These are phyloP conservation scores for Zhuliangozyma blackwelliae DNA, from an alignment of 1,139 yeast genomes.

Conservation along the genomic window DNA sequence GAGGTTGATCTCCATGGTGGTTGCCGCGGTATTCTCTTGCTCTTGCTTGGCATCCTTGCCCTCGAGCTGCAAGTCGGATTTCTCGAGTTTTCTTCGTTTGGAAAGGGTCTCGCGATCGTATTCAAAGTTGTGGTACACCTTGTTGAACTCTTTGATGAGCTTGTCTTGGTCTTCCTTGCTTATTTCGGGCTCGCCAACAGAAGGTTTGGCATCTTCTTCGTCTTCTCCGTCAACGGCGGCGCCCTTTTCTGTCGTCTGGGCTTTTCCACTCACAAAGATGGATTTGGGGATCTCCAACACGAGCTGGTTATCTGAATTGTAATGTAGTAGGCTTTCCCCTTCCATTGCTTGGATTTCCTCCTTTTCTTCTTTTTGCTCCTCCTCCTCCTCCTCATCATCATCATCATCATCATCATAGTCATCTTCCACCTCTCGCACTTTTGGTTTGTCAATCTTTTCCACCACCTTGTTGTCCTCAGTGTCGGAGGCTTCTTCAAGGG, in stretches of 20 bases:
- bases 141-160: slow-evolving; percentile 42
- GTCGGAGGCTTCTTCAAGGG: slow-evolving; percentile 20
- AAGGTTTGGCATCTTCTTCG: too few relatives aligned
- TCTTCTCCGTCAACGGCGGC: too few relatives aligned
- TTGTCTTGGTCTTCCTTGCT: slow-evolving; percentile 34
- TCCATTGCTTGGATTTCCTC: slow-evolving; percentile 4
- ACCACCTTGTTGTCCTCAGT: slow-evolving; percentile 17
- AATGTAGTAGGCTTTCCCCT: slow-evolving; percentile 2
- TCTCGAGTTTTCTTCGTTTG: slow-evolving; percentile 74
- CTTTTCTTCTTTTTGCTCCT: slow-evolving; percentile 9
- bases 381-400: slow-evolving; percentile 27
- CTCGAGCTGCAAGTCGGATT: slow-evolving; percentile 71
- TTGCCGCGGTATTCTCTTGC: slow-evolving; percentile 5
- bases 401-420: slow-evolving; percentile 42
- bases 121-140: slow-evolving; percentile 80
- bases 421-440: slow-evolving; percentile 33
- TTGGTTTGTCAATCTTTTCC: slow-evolving; percentile 15
- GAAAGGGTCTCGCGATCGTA: slow-evolving; percentile 73
- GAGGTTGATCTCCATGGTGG: slow-evolving; percentile 14
- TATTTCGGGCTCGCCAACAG: slow-evolving; percentile 1
- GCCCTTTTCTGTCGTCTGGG: too few relatives aligned
- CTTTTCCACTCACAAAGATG: slow-evolving; percentile 1
- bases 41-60: slow-evolving; percentile 12
- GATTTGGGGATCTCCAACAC: slow-evolving; percentile 30
- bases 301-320: slow-evolving; percentile 26